Evolutionary conservation across 345 rosid species (phyloP).

Genomic region (Lenwebbia sp.): DNA sequence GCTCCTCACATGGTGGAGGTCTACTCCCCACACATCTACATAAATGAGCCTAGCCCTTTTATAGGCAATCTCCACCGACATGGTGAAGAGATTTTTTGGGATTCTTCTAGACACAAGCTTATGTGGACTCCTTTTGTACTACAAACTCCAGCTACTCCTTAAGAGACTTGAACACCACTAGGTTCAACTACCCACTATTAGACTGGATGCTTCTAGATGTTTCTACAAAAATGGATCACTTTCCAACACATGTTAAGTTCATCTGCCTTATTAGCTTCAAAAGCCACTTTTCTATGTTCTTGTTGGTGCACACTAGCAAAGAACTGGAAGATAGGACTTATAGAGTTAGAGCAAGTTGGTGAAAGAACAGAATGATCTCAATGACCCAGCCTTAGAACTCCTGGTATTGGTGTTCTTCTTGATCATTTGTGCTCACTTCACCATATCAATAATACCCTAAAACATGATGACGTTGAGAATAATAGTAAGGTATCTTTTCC

Average conservation of each 20-base stretch:
- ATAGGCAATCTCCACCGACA: background rate
- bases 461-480: background rate
- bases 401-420: background rate
- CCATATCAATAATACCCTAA: background rate
- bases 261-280: background rate
- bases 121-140: background rate
- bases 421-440: background rate
- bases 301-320: background rate
- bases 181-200: background rate
- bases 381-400: background rate
- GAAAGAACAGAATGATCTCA: background rate
- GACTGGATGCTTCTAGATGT: background rate
- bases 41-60: background rate
- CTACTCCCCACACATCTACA: background rate
- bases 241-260: background rate
- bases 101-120: background rate
- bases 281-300: background rate
- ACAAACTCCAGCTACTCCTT: background rate
- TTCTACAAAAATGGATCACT: background rate
- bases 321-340: background rate
- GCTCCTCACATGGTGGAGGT: too few relatives aligned
- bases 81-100: background rate
- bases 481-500: background rate
- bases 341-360: background rate
- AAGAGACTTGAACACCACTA: background rate